phyloP scores from a whole-genome alignment of 2,329 filamentous ascomycete species.

The Fusarium secorum region DNA sequence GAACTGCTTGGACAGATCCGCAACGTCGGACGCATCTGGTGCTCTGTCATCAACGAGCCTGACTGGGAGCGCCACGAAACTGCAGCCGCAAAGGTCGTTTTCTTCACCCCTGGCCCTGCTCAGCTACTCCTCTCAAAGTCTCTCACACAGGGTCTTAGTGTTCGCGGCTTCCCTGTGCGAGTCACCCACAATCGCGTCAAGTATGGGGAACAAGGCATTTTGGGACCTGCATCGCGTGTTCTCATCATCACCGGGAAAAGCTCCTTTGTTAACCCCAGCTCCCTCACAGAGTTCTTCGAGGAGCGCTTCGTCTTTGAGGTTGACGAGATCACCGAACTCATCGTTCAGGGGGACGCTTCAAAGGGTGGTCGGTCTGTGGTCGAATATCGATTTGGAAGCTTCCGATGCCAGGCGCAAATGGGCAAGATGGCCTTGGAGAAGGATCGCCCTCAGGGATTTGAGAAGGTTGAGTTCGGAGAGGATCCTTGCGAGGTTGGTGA shows the following conservation, averaged over 20 bases:
- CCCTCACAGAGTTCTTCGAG: constrained; percentile 53
- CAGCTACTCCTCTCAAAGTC: constrained; percentile 42
- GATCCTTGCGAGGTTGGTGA: constrained; percentile 51
- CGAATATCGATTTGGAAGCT: constrained; percentile 64
- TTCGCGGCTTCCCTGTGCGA: constrained; percentile 49
- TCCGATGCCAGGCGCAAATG: constrained; percentile 61
- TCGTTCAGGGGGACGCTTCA: constrained; percentile 36
- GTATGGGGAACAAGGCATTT: constrained; percentile 44
- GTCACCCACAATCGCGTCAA: constrained; percentile 60
- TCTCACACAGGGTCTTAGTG: constrained; percentile 44
- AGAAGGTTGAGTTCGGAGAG: constrained; percentile 50
- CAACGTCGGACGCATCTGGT: constrained; percentile 59
- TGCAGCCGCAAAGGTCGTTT: constrained; percentile 59
- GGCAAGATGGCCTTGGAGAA: constrained; percentile 53
- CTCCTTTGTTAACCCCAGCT: constrained; percentile 53
- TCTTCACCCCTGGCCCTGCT: constrained; percentile 54
- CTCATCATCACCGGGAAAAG: constrained; percentile 58
- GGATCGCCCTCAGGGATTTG: constrained; percentile 46
- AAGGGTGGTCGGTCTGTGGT: constrained; percentile 45
- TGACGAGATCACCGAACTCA: constrained; percentile 50
- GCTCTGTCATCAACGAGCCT: constrained; percentile 60
- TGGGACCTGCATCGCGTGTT: constrained; percentile 53
- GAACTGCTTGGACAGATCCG: constrained; percentile 56
- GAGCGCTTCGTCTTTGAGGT: constrained; percentile 56
- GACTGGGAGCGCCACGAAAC: constrained; percentile 47